phyloP scores from a whole-genome alignment of 805 yeast species.

The Yarrowia keelungensis region DNA sequence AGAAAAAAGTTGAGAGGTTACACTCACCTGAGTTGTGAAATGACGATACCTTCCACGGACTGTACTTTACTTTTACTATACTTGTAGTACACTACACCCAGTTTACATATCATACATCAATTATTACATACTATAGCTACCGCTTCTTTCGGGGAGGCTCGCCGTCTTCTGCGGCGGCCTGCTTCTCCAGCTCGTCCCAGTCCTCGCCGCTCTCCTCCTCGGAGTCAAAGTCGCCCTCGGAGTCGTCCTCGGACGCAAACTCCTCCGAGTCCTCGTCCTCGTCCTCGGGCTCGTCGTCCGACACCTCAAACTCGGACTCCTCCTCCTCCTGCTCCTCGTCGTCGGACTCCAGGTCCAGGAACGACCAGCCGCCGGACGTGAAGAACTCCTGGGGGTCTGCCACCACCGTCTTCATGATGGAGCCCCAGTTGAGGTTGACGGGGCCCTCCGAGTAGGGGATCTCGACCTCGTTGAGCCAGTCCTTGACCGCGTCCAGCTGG shows the following conservation, averaged over 20 bases:
- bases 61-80: no score
- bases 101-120: conserved; percentile 3
- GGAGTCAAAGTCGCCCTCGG: conserved; percentile 50
- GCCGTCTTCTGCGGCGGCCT: conserved; percentile 55
- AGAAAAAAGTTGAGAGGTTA: no score
- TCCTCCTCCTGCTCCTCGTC: conserved; percentile 75
- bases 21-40: no score
- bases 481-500: conserved; percentile 87
- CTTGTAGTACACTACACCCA: no score
- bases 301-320: conserved; percentile 68
- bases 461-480: conserved; percentile 98
- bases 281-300: conserved; percentile 67
- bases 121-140: conserved; percentile 10
- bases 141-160: conserved; percentile 45
- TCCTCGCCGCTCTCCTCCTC: conserved; percentile 52
- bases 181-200: conserved; percentile 68
- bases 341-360: conserved; percentile 87
- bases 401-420: conserved; percentile 91
- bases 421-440: conserved; percentile 92
- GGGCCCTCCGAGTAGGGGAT: conserved; percentile 94
- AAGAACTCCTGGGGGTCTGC: conserved; percentile 95
- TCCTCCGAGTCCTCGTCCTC: conserved; percentile 56
- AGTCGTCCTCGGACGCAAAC: conserved; percentile 49
- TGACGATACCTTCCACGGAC: no score
- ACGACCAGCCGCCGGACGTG: conserved; percentile 94